Evolutionary conservation across 192 early-diverging fungal species (phyloP), one percentile per base, ranked within the genome.

Genomic region (Mortierella hygrophila): DNA sequence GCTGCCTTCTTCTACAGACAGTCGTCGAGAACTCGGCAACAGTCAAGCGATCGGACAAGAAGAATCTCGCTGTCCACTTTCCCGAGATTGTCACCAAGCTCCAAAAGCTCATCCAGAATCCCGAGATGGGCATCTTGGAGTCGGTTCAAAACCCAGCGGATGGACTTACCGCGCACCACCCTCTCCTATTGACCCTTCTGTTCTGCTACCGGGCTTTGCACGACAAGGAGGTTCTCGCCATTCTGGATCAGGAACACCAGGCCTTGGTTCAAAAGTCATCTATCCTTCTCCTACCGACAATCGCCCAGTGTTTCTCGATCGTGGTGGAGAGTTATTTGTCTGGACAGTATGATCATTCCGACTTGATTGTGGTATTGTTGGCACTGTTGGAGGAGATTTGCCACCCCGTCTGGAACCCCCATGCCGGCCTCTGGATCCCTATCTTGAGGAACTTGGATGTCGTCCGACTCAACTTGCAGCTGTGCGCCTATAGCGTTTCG

Each of bases 381-480:
- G 79, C 90, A 0, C 78, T 91, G 0, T 69, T 91, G 54, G 84
- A 89, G 68, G 86, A 89, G 46, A 47, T 91, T 35, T 85, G 85
- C 29, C 78, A 87, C 29, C 74, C 88, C 8, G 52, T 82, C 7
- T 89, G 89, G 81, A 81, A 72, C 44, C 77, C 87, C 26, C 81
- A 85, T 29, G 79, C 77, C 0, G 68, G 70, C 21, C 82, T 86
- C 26, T 91, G 89, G 89, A 75, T 90, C 35, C 79, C 86, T 15
- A 60, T 85, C 20, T 70, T 91, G 41, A 49, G 77, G 3, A 82
- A 80, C 20, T 40, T 78, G 72, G 83, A 88, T 23, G 83, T 88
- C 21, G 83, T 91, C 29, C 85, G 81, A 0, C 76, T 85, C 37
- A 83, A 88, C 41, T 65, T 90, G 18, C 79, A 81, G 13, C 79